Percentiles rank a stretch among this genome's conserved stretches.
These are phyloP conservation scores for Monosporascus sp. DNA, from an alignment of 2,329 filamentous ascomycete genomes.

Conservation along the genomic window DNA sequence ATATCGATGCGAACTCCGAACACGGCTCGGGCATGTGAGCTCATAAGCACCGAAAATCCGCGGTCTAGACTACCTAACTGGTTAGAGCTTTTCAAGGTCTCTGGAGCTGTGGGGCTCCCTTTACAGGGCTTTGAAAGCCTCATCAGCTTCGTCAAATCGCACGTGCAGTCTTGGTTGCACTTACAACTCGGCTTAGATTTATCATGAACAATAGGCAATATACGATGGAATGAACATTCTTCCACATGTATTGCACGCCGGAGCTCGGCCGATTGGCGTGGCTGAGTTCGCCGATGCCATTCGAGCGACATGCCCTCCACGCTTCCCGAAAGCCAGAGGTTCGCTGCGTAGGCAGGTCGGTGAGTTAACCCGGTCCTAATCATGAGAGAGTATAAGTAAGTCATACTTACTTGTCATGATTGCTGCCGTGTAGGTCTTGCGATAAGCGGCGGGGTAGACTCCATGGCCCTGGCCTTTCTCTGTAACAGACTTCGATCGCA, in stretches of 20 bases:
- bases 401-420: too few species aligned
- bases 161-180: too few species aligned
- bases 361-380: constrained; percentile 20
- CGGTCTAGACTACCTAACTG: not conserved
- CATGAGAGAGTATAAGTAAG: too few species aligned
- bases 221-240: constrained; percentile 37
- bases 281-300: constrained; percentile 45
- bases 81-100: not conserved
- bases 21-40: not conserved
- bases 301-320: constrained; percentile 42
- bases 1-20: not conserved
- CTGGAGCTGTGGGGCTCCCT: too few species aligned
- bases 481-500: constrained; percentile 45
- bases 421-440: constrained; percentile 56
- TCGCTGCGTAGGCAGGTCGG: constrained; percentile 36
- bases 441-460: constrained; percentile 89
- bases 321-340: constrained; percentile 39
- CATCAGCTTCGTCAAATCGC: too few species aligned
- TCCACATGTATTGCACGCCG: constrained; percentile 33
- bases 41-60: not conserved
- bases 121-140: too few species aligned
- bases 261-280: constrained; percentile 32
- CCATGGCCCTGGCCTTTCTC: constrained; percentile 87
- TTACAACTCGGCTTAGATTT: too few species aligned
- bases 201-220: not conserved